Evolutionary conservation across 2,329 filamentous ascomycete genomes (phyloP).

Genomic region (Talaromyces sp.): DNA sequence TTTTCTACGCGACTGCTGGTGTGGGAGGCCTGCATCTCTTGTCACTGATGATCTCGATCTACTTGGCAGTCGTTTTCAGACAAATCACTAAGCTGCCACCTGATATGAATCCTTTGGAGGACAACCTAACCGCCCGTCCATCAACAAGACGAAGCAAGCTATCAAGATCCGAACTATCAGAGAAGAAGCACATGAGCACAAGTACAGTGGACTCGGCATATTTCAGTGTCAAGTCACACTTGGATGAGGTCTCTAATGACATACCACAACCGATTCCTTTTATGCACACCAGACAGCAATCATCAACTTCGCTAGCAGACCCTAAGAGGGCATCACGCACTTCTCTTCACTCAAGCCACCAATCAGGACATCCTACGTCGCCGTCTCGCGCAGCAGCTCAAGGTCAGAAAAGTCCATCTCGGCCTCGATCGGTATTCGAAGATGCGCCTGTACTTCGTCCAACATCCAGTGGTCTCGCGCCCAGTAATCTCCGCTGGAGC

Average conservation of each 20-base stretch:
- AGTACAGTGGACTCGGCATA: slow-evolving; percentile 45
- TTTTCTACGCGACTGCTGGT: slow-evolving; percentile 65
- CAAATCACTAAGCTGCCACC: slow-evolving; percentile 79
- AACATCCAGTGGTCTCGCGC: slow-evolving; percentile 24
- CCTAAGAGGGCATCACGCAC: slow-evolving; percentile 49
- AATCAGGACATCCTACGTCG: slow-evolving; percentile 28
- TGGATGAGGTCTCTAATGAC: slow-evolving; percentile 44
- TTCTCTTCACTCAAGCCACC: slow-evolving; percentile 41
- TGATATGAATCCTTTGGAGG: slow-evolving; percentile 92
- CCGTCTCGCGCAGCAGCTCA: slow-evolving; percentile 28
- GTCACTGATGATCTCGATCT: slow-evolving; percentile 68
- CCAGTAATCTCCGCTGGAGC: slow-evolving; percentile 31
- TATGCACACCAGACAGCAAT: slow-evolving; percentile 69
- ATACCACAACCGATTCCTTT: slow-evolving; percentile 64
- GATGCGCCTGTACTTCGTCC: slow-evolving; percentile 30
- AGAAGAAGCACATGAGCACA: slow-evolving; percentile 60
- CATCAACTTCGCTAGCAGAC: slow-evolving; percentile 35
- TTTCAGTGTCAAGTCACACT: slow-evolving; percentile 33
- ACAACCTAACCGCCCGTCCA: slow-evolving; percentile 68
- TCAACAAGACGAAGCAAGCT: slow-evolving; percentile 60
- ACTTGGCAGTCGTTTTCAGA: slow-evolving; percentile 73
- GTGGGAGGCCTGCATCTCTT: slow-evolving; percentile 67
- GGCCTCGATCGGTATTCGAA: slow-evolving; percentile 31
- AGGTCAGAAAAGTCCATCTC: slow-evolving; percentile 29
- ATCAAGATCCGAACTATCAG: slow-evolving; percentile 57